These are phyloP conservation scores for Nelumbo lutea DNA, from an alignment of 164 flowering plant species.

Conservation along the genomic window DNA sequence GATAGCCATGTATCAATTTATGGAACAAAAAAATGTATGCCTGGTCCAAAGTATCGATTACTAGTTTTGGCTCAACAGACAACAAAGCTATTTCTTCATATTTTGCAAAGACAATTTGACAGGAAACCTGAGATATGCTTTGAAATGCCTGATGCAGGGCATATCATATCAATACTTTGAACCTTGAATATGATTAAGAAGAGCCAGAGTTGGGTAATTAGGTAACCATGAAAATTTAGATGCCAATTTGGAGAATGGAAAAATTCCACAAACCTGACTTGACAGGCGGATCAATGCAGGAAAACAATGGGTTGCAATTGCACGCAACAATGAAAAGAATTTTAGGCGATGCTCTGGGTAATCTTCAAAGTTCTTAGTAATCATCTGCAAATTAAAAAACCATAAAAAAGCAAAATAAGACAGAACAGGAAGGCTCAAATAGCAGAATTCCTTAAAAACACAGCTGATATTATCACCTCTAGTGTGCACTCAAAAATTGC, in stretches of 20 bases:
- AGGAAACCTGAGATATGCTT: too few species aligned
- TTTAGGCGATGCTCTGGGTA: conserved; percentile 81
- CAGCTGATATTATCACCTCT: conserved; percentile 46
- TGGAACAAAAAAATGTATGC: neutral
- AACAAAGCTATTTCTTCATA: too few species aligned
- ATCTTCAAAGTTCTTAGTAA: conserved; percentile 75
- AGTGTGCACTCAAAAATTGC: conserved; percentile 94
- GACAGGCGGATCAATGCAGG: conserved; percentile 63
- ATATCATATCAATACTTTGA: too few species aligned
- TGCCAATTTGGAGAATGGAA: neutral
- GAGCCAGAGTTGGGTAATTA: neutral
- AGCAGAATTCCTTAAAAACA: neutral
- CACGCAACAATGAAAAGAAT: conserved; percentile 69
- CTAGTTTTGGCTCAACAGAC: neutral
- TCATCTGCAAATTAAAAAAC: conserved; percentile 42
- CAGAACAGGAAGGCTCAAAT: conserved; percentile 7
- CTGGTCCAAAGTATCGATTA: too few species aligned
- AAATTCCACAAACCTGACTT: conserved; percentile 43
- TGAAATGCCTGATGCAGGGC: too few species aligned
- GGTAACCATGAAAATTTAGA: neutral
- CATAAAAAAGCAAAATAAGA: too few species aligned
- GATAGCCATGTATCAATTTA: neutral
- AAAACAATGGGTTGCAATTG: conserved; percentile 70
- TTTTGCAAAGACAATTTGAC: too few species aligned
- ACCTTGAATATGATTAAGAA: neutral